Conservation (phyloP, 208 protist species). For the Wallacemonas sp. region DNA sequence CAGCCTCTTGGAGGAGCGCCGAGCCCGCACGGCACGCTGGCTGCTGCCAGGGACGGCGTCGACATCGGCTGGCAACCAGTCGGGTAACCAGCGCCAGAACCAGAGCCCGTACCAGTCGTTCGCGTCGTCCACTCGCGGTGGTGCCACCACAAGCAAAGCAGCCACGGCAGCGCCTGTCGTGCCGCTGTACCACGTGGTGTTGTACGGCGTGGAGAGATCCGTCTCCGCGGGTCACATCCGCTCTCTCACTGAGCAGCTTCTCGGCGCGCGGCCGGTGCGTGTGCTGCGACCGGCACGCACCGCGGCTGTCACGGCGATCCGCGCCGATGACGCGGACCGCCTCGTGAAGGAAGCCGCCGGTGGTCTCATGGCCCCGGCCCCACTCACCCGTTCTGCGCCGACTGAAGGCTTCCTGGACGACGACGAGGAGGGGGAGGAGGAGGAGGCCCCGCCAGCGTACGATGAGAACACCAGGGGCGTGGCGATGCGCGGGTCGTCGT, state of each 20-base stretch:
- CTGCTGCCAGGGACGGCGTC: too few species aligned
- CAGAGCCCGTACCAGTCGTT: neutral
- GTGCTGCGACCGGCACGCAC: constrained; percentile 56
- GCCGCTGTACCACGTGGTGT: constrained; percentile 25
- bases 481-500: neutral
- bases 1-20: neutral
- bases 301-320: neutral
- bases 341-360: neutral
- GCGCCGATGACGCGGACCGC: neutral
- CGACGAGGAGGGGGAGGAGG: neutral
- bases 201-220: constrained; percentile 72
- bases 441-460: too few species aligned
- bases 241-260: constrained; percentile 61
- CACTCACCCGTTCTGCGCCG: neutral
- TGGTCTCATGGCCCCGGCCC: neutral
- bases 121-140: neutral
- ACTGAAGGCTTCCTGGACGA: constrained; percentile 5
- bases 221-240: constrained; percentile 47
- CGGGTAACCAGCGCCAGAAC: too few species aligned
- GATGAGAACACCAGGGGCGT: too few species aligned
- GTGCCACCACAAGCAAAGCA: neutral
- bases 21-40: neutral
- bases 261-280: constrained; percentile 37
- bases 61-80: too few species aligned
- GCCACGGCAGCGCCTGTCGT: neutral